Conservation (phyloP, 345 rosid species). For the Orychophragmus violaceus region DNA sequence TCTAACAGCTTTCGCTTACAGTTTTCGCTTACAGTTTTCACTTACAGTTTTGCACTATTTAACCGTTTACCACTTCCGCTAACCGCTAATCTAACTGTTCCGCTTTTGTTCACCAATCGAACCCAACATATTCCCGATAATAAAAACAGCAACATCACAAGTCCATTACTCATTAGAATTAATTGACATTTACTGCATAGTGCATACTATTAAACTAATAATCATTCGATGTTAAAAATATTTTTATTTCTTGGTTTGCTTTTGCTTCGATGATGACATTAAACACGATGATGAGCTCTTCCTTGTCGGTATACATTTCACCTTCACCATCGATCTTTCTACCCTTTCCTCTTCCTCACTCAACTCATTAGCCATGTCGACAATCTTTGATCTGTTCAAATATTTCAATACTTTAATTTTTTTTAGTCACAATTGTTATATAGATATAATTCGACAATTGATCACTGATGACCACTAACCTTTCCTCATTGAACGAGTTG, state of each 20-base stretch:
- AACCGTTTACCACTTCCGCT: no score
- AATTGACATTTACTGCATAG: background rate
- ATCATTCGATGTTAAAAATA: background rate
- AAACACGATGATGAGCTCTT: conserved; percentile 34
- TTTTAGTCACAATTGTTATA: no score
- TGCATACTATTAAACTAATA: background rate
- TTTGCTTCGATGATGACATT: conserved; percentile 39
- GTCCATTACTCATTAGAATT: background rate
- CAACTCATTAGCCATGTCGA: conserved; percentile 10
- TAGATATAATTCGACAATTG: no score
- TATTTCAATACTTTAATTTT: background rate
- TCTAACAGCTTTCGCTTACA: no score
- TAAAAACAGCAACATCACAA: background rate
- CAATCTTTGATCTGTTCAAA: conserved; percentile 33
- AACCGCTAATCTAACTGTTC: no score
- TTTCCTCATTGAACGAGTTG: conserved; percentile 73
- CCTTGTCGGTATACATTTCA: conserved; percentile 65
- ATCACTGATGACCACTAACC: conserved; percentile 27
- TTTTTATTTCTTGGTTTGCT: conserved; percentile 30
- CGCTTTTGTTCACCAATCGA: no score
- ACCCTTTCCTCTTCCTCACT: conserved; percentile 31
- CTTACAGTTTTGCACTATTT: no score
- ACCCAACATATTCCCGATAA: no score
- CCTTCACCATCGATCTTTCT: conserved; percentile 39
- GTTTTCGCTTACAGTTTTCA: no score